A percentile compares a stretch with the other conserved stretches of the same genome.
These are phyloP conservation scores for Eimeria sp. DNA, from an alignment of 169 alveolate species.

Conservation along the genomic window DNA sequence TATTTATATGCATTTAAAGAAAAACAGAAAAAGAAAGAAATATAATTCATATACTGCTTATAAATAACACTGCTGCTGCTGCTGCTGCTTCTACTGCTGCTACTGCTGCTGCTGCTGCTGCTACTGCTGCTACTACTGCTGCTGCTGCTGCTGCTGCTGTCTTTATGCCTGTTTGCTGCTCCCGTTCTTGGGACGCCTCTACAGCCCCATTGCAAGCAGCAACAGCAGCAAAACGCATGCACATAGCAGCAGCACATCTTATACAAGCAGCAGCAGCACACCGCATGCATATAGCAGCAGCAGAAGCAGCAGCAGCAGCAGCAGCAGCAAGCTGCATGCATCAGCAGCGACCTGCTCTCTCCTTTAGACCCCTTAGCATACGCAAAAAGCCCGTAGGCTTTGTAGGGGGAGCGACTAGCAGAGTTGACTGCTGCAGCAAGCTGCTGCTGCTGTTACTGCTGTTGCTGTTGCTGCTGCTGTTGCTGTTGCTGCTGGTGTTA, in stretches of 20 bases:
- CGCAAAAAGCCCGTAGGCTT: slow-evolving; percentile 45
- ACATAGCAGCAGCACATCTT: too few relatives aligned
- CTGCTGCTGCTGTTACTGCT: background rate
- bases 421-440: background rate
- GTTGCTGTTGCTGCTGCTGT: slow-evolving; percentile 29
- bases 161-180: background rate
- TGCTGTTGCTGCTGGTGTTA: slow-evolving; percentile 9
- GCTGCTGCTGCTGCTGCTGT: background rate
- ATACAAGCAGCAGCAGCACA: too few relatives aligned
- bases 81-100: background rate
- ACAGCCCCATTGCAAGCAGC: too few relatives aligned
- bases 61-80: slow-evolving; percentile 2
- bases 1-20: background rate
- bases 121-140: slow-evolving; percentile 20
- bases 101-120: background rate
- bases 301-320: too few relatives aligned
- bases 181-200: background rate
- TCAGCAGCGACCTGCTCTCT: slow-evolving; percentile 19
- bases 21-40: background rate
- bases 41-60: background rate
- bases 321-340: too few relatives aligned
- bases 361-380: slow-evolving; percentile 1
- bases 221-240: too few relatives aligned
- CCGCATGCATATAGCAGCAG: too few relatives aligned
- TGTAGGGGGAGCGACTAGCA: background rate